A percentile compares a stretch with the other conserved stretches of the same genome.
Evolutionary conservation across 2,329 filamentous ascomycete species (phyloP).

Genomic region (Diatrype stigma): DNA sequence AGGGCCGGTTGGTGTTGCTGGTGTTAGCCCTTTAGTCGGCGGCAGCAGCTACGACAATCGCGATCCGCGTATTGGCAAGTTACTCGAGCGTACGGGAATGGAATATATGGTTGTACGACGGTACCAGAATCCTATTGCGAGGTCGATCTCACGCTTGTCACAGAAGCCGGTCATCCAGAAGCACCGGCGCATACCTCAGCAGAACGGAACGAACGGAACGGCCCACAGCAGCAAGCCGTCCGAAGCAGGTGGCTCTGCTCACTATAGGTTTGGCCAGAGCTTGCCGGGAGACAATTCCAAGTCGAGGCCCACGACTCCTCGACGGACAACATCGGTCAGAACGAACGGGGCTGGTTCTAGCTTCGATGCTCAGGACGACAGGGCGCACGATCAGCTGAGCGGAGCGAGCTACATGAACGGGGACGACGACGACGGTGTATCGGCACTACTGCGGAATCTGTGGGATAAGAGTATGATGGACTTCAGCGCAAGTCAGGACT

Average conservation of each 20-base stretch:
- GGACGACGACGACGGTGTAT: slow-evolving; percentile 47
- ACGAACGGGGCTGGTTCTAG: slow-evolving; percentile 39
- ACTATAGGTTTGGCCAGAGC: slow-evolving; percentile 37
- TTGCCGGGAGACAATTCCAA: slow-evolving; percentile 28
- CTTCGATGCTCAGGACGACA: slow-evolving; percentile 43
- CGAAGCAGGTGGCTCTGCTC: slow-evolving; percentile 19
- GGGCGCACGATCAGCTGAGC: slow-evolving; percentile 39
- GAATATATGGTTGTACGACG: slow-evolving; percentile 72
- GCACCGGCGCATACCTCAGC: slow-evolving; percentile 40
- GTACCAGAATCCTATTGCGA: slow-evolving; percentile 66
- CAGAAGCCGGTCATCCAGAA: slow-evolving; percentile 50
- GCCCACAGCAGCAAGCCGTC: slow-evolving; percentile 24
- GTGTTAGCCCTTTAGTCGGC: slow-evolving; percentile 45
- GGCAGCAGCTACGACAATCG: slow-evolving; percentile 53
- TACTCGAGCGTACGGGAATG: slow-evolving; percentile 65
- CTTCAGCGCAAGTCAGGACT: slow-evolving; percentile 51
- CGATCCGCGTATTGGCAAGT: slow-evolving; percentile 60
- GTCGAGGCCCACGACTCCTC: slow-evolving; percentile 28
- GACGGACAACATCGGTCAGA: slow-evolving; percentile 32
- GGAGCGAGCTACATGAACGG: slow-evolving; percentile 47
- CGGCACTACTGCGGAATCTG: slow-evolving; percentile 50
- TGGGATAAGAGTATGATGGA: slow-evolving; percentile 58
- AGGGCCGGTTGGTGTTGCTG: slow-evolving; percentile 34
- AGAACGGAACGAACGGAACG: slow-evolving; percentile 33
- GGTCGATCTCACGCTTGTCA: slow-evolving; percentile 53